Conservation (phyloP, 495 filamentous ascomycete species). For the Aspergillus steynii region DNA sequence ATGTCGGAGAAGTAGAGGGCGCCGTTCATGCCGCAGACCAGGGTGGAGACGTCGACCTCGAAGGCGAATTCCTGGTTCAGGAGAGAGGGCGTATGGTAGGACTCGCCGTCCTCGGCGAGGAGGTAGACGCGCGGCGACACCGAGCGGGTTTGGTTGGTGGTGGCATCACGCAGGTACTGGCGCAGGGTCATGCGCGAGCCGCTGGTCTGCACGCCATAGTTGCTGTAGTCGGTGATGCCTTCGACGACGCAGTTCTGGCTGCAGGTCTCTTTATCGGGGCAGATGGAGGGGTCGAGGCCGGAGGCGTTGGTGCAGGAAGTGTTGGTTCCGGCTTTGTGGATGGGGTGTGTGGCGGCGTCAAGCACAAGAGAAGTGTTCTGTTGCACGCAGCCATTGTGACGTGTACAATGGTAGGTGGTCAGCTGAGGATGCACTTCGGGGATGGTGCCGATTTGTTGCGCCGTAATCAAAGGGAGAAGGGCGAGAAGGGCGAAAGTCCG, state of each 20-base stretch:
- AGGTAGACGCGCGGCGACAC: slow-evolving; percentile 62
- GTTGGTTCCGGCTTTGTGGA: slow-evolving; percentile 42
- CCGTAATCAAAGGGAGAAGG: slow-evolving; percentile 22
- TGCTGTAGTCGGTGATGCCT: slow-evolving; percentile 46
- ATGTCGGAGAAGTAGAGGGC: slow-evolving; percentile 69
- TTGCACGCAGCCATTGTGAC: slow-evolving; percentile 32
- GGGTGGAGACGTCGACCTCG: slow-evolving; percentile 60
- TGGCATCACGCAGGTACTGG: slow-evolving; percentile 36
- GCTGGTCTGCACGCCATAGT: slow-evolving; percentile 44
- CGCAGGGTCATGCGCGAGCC: slow-evolving; percentile 44
- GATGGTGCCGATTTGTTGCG: slow-evolving; percentile 27
- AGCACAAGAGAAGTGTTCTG: slow-evolving; percentile 43
- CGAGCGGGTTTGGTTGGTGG: slow-evolving; percentile 26
- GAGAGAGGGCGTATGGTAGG: slow-evolving; percentile 62
- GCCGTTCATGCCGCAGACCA: slow-evolving; percentile 68
- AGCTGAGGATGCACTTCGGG: slow-evolving; percentile 37
- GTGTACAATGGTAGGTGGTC: slow-evolving; percentile 42
- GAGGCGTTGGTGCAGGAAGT: slow-evolving; percentile 37
- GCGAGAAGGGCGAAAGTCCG: slow-evolving; percentile 4
- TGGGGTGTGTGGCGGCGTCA: slow-evolving; percentile 41
- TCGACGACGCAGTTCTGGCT: slow-evolving; percentile 53
- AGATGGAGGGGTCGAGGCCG: slow-evolving; percentile 44
- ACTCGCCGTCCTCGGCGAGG: slow-evolving; percentile 50
- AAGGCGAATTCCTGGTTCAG: slow-evolving; percentile 61
- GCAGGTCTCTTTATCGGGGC: slow-evolving; percentile 48